Conservation (phyloP, 2,329 filamentous ascomycete genomes). For the Cercospora berteroae region DNA sequence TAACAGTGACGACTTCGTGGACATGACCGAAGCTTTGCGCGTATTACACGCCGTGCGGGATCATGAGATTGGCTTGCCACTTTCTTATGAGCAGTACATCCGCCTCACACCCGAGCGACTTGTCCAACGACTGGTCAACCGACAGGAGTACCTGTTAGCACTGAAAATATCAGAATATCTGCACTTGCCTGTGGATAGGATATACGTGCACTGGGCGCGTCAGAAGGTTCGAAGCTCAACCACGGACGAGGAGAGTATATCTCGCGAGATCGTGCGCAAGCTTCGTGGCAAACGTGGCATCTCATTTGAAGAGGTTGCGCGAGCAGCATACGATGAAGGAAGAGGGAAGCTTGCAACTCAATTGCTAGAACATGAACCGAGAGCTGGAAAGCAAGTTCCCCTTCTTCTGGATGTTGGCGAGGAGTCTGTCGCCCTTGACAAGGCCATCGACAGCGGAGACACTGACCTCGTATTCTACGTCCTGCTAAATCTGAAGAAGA, state of each 20-base stretch:
- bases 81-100: slow-evolving; percentile 92
- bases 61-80: slow-evolving; percentile 83
- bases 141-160: slow-evolving; percentile 87
- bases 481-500: slow-evolving; percentile 81
- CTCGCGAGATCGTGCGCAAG: slow-evolving; percentile 79
- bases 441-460: slow-evolving; percentile 92
- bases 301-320: slow-evolving; percentile 91
- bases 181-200: slow-evolving; percentile 78
- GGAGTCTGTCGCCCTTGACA: slow-evolving; percentile 90
- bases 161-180: slow-evolving; percentile 85
- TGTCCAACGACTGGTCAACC: slow-evolving; percentile 80
- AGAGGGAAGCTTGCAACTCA: slow-evolving; percentile 84
- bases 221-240: slow-evolving; percentile 84
- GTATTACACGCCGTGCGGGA: slow-evolving; percentile 90
- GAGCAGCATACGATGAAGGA: slow-evolving; percentile 91
- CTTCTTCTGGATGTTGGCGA: slow-evolving; percentile 93
- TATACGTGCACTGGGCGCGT: slow-evolving; percentile 96
- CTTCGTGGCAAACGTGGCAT: slow-evolving; percentile 86
- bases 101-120: slow-evolving; percentile 85
- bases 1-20: slow-evolving; percentile 97
- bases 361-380: slow-evolving; percentile 86
- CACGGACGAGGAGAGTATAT: slow-evolving; percentile 85
- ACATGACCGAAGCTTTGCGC: slow-evolving; percentile 91
- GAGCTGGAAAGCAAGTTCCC: slow-evolving; percentile 93
- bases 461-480: slow-evolving; percentile 91